Base-by-base conservation (phyloP, 257 asterid genomes). In the Cynanchum wilfordii region DNA sequence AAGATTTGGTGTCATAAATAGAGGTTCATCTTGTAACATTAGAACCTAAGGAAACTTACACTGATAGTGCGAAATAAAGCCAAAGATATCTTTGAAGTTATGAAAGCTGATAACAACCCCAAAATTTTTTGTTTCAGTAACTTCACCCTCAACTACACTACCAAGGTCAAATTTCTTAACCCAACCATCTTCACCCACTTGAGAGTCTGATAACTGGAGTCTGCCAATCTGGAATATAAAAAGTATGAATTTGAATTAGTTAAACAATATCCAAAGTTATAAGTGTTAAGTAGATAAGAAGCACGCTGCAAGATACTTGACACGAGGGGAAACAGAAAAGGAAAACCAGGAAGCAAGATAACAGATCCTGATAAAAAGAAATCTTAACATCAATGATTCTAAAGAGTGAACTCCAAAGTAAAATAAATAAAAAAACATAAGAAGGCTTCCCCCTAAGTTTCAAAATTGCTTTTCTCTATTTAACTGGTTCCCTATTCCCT, bases 1-100 rank as follows among this genome's bases (percentile, higher is more conserved):
- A 30, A 75, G 70, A 71, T 74, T 44, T 50, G 67, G 60, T 59
- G 67, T 68, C 55, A 57, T 47, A 10, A 71, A 62, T 58, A 70
- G 63, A 16, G 54, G 63, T 9, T 20, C 44, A 20, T 7, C 66
- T 50, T 47, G 7, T 24, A 58, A 29, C 30, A 68, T 33, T 36
- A 63, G 56, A 74, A 50, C 45, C 50, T 12, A 71, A 30, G 24
- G 68, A 57, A 77, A 82, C 98, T 81, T 81, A 95, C 99, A 80
- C 44, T 95, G 99, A 78, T 89, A 70, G 59, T 83, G 97, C 24
- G 99, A 90, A 72, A 95, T 87, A 74, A 95, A 95, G 74, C 99
- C 99, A 80, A 75, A 87, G 63, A 95, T 79, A 64, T 90, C 92
- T 70, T 73, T 76, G 67, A 81, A 83, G 76, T 89, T 86, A 70